Base-by-base conservation (phyloP, 2,329 filamentous ascomycete genomes). In the Dactylellina leptospora region DNA sequence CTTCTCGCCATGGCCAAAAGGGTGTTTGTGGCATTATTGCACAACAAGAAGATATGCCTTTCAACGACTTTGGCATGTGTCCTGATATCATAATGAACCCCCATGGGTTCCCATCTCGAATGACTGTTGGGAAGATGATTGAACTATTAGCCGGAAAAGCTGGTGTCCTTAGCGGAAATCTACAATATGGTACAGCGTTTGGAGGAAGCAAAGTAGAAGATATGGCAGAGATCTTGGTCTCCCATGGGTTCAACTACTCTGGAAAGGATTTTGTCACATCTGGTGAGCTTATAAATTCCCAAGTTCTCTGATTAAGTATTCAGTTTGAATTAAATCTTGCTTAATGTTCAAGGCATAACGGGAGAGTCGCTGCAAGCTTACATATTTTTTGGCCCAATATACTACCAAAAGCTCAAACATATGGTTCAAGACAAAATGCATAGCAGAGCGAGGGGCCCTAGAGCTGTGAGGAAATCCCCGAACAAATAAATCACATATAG, bases 391-490 rank as follows among this genome's bases (percentile, higher is more conserved):
- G 95, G 95, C 0, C 95, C 95, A 9, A 99, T 99, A 81, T 99
- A 96, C 83, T 99, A 99, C 83, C 95, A 99, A 83, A 96, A 96
- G 76, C 87, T 99, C 75, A 99, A 99, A 85, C 95, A 99, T 85
- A 99, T 99, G 95, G 95, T 99, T 2, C 93, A 97, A 80, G 95
- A 99, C 80, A 99, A 99, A 83, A 97, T 99, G 95, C 95, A 99
- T 82, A 93, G 91, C 28, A 91, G 95, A 73, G 88, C 93, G 1
- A 89, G 92, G 11, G 96, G 96, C 0, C 96, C 95, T 0, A 86
- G 91, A 10, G 93, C 93, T 23, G 76, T 77, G 74, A 70, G 71
- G 44, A 22, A 13, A 11, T 56, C 11, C 18, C 20, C 22, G 4
- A 47, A 18, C 54, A 63, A 53, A 58, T 10, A 11, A 22, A 16